These are phyloP conservation scores for Aspergillus pseudoviridinutans DNA, from an alignment of 2,329 filamentous ascomycete species.

Conservation along the genomic window DNA sequence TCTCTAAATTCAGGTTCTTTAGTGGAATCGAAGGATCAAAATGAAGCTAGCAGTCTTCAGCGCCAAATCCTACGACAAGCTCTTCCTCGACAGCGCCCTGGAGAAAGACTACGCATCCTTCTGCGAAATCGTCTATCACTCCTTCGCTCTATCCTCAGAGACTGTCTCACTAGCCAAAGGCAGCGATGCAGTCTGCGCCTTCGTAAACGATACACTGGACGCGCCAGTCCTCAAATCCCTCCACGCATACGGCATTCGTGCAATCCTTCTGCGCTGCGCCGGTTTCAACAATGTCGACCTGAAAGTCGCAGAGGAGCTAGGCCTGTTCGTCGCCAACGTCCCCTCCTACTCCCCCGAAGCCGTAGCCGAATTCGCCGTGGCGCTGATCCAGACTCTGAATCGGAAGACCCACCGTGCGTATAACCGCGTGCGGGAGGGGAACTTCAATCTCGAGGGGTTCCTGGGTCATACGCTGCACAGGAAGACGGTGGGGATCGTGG, in stretches of 20 bases:
- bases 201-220: slow-evolving; percentile 62
- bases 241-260: slow-evolving; percentile 49
- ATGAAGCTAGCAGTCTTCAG: slow-evolving; percentile 64
- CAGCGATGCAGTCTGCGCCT: slow-evolving; percentile 60
- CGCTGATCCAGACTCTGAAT: slow-evolving; percentile 63
- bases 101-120: slow-evolving; percentile 23
- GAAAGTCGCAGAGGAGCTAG: slow-evolving; percentile 49
- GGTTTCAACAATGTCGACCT: slow-evolving; percentile 67
- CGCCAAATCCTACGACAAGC: slow-evolving; percentile 60
- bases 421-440: slow-evolving; percentile 64
- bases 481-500: slow-evolving; percentile 64
- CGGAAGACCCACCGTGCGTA: slow-evolving; percentile 65
- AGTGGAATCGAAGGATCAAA: background rate
- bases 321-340: slow-evolving; percentile 62
- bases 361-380: slow-evolving; percentile 67
- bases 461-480: slow-evolving; percentile 58
- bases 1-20: background rate
- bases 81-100: slow-evolving; percentile 48
- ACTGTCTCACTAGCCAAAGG: slow-evolving; percentile 54
- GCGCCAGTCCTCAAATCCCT: slow-evolving; percentile 51
- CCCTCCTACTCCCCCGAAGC: slow-evolving; percentile 66
- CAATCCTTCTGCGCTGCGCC: slow-evolving; percentile 63
- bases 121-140: slow-evolving; percentile 55
- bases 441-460: slow-evolving; percentile 61
- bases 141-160: slow-evolving; percentile 53